Evolutionary conservation across 2,329 filamentous ascomycete species (phyloP), one percentile per base, ranked within the genome.

Genomic region (Ophiostoma perfectum): DNA sequence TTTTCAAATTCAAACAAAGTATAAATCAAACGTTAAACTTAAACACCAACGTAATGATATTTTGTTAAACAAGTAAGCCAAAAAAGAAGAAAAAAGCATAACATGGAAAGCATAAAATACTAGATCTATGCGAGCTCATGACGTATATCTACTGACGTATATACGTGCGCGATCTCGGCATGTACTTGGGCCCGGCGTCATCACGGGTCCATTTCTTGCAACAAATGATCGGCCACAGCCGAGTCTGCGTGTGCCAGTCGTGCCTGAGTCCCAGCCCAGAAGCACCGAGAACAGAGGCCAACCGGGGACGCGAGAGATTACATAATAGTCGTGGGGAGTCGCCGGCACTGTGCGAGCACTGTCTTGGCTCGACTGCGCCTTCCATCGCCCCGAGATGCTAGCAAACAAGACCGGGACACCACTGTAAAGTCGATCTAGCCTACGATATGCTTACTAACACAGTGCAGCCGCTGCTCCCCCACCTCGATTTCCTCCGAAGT

Each of bases 401-500:
- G 27, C 27, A 27, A 27, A 27, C 27, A 27, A 27, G 27, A 27
- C 27, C 27, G 27, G 1, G 27, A 27, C 27, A 27, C 27, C 27
- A 27, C 27, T 2, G 42, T 44, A 47, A 47, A 47, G 44, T 47
- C 11, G 16, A 14, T n/a, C 5, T 52, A 16, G 12, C 52, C 14
- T 58, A 14, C 4, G 27, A 16, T 7, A 58, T 14, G 55, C 27
- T 60, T 18, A 60, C 55, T 60, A 60, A 60, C 52, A 52, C 9
- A 58, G 27, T 38, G 4, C 4, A 16, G n/a, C 3, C n/a, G 27
- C n/a, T 27, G n/a, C n/a, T 27, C 42, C 42, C 49, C 55, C 55
- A 60, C 55, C 14, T 52, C 27, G 12, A 60, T 38, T 60, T 60
- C 27, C 27, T 60, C 55, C 55, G 55, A 60, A 60, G 55, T 60